A percentile compares a stretch with the other conserved stretches of the same genome.
Evolutionary conservation across 1,284 basidiomycete genomes (phyloP).

Genomic region (Flammula alnicola): DNA sequence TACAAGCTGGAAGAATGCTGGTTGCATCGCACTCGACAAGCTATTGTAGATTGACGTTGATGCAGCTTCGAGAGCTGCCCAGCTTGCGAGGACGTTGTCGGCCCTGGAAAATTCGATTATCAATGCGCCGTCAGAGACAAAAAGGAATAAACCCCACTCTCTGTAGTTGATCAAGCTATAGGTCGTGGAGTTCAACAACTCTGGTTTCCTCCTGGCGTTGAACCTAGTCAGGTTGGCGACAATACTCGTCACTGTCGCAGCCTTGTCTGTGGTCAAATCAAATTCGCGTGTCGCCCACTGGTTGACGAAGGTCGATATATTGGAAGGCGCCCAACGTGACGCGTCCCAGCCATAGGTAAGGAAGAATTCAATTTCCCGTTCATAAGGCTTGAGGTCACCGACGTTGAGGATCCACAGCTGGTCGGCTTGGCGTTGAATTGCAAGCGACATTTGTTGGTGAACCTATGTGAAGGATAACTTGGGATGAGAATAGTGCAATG

Average conservation of each 20-base stretch:
- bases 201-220: slow-evolving; percentile 69
- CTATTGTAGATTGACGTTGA: slow-evolving; percentile 62
- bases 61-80: slow-evolving; percentile 51
- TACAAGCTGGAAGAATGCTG: slow-evolving; percentile 72
- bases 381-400: slow-evolving; percentile 76
- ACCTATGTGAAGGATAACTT: slow-evolving; percentile 40
- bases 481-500: neutral
- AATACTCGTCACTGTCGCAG: slow-evolving; percentile 51
- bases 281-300: slow-evolving; percentile 72
- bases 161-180: slow-evolving; percentile 69
- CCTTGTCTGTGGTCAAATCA: slow-evolving; percentile 44
- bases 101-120: slow-evolving; percentile 43
- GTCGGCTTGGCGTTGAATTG: slow-evolving; percentile 59
- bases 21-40: slow-evolving; percentile 48
- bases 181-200: slow-evolving; percentile 65
- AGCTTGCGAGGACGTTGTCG: slow-evolving; percentile 54
- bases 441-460: slow-evolving; percentile 65
- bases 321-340: slow-evolving; percentile 53
- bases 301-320: slow-evolving; percentile 56
- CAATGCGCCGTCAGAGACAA: neutral
- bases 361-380: slow-evolving; percentile 74
- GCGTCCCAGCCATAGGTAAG: slow-evolving; percentile 66
- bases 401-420: slow-evolving; percentile 67
- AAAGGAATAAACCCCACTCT: slow-evolving; percentile 50
- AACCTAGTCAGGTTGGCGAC: slow-evolving; percentile 63